phyloP scores from a whole-genome alignment of 768 basidiomycete species.

The Suillus ampliporus region DNA sequence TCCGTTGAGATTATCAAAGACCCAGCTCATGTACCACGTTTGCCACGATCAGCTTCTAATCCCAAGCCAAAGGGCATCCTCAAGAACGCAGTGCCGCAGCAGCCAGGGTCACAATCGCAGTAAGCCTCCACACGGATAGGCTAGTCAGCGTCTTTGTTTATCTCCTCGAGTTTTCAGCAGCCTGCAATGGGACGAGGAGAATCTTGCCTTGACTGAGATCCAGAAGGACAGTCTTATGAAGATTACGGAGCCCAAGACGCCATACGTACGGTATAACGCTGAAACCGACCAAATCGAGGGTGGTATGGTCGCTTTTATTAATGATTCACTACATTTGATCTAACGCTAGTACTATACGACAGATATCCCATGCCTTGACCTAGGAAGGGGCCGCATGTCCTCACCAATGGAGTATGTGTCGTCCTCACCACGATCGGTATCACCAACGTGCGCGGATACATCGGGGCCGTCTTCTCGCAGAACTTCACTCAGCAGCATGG shows the following conservation, averaged over 20 bases:
- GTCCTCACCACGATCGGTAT: constrained; percentile 51
- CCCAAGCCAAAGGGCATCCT: constrained; percentile 87
- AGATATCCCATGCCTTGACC: constrained; percentile 87
- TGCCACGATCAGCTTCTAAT: constrained; percentile 66
- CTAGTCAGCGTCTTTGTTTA: background rate
- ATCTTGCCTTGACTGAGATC: constrained; percentile 89
- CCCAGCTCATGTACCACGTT: constrained; percentile 50
- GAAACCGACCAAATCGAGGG: constrained; percentile 86
- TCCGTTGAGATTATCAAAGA: constrained; percentile 42
- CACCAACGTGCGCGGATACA: constrained; percentile 63
- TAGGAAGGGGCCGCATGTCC: constrained; percentile 44
- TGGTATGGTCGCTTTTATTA: constrained; percentile 53
- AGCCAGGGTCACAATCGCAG: constrained; percentile 52
- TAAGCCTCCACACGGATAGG: constrained; percentile 41
- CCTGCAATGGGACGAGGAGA: constrained; percentile 95
- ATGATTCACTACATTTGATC: constrained; percentile 5
- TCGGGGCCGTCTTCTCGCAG: constrained; percentile 77
- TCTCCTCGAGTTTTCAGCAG: constrained; percentile 46
- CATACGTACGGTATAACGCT: constrained; percentile 90
- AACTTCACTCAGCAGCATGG: constrained; percentile 72
- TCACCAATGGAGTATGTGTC: constrained; percentile 43
- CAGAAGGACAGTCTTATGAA: constrained; percentile 98
- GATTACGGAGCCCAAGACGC: constrained; percentile 98
- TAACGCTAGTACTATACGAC: background rate
- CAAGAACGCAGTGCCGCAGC: constrained; percentile 73